Evolutionary conservation across 345 rosid species (phyloP).

Genomic region (Kandelia obovata): DNA sequence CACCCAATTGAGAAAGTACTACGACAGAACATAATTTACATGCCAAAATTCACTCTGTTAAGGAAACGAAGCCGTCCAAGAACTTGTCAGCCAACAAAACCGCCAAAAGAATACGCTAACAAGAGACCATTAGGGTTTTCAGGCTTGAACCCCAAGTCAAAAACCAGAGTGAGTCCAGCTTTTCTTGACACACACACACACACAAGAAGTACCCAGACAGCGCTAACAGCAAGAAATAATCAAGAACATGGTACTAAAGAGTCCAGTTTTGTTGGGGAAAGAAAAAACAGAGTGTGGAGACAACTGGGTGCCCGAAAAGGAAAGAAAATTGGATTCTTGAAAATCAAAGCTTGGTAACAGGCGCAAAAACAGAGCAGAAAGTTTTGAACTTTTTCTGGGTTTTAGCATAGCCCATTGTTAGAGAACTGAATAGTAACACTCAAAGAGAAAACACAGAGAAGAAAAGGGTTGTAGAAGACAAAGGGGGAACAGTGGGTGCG

Average conservation of each 20-base stretch:
- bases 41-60: background rate
- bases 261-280: background rate
- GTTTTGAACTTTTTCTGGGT: too few relatives aligned
- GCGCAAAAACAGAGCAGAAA: too few relatives aligned
- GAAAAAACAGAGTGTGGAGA: background rate
- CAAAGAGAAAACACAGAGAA: too few relatives aligned
- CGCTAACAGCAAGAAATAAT: background rate
- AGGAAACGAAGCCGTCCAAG: background rate
- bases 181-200: background rate
- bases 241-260: background rate
- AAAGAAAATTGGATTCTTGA: too few relatives aligned
- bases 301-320: too few relatives aligned
- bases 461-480: too few relatives aligned
- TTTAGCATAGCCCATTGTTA: too few relatives aligned
- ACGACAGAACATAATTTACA: too few relatives aligned
- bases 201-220: background rate
- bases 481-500: too few relatives aligned
- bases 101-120: background rate
- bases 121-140: background rate
- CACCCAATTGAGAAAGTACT: background rate
- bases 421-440: too few relatives aligned
- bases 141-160: slow-evolving; percentile 5
- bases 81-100: background rate
- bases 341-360: too few relatives aligned
- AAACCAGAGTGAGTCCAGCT: slow-evolving; percentile 3